A percentile compares a stretch with the other conserved stretches of the same genome.
Conservation (phyloP, 306 rosid species). For the Fragaria ananassa region DNA sequence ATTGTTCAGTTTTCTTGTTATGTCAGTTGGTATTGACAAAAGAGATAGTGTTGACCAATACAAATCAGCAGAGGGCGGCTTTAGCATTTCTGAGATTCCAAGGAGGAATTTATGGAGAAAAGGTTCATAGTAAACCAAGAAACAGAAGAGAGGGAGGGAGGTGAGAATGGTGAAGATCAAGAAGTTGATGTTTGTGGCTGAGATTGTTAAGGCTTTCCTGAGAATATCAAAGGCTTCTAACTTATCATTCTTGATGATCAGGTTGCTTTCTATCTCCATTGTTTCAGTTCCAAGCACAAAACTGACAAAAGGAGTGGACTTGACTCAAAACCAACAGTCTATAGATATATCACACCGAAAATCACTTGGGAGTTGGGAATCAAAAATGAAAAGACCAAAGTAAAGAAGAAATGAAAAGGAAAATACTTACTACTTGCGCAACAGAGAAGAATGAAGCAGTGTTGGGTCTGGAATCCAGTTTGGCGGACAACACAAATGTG, state of each 20-base stretch:
- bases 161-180: slow-evolving; percentile 39
- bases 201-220: slow-evolving; percentile 33
- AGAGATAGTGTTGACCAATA: no score
- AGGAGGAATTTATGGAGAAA: slow-evolving; percentile 27
- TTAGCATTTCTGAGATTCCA: slow-evolving; percentile 12
- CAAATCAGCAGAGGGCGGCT: neutral
- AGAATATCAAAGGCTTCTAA: slow-evolving; percentile 37
- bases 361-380: neutral
- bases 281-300: slow-evolving; percentile 14
- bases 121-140: slow-evolving; percentile 41
- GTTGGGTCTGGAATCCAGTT: no score
- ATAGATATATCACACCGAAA: neutral
- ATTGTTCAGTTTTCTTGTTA: neutral
- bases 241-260: slow-evolving; percentile 27
- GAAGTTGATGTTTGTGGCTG: slow-evolving; percentile 43
- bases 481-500: no score
- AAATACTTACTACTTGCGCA: neutral
- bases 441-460: neutral
- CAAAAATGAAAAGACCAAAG: neutral
- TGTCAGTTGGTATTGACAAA: neutral
- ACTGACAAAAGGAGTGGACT: neutral
- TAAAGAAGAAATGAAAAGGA: neutral
- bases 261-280: slow-evolving; percentile 30
- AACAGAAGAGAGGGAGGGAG: slow-evolving; percentile 43
- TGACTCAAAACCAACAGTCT: neutral